Evolutionary conservation across 768 basidiomycete species (phyloP), one percentile per base, ranked within the genome.

Genomic region (Mycena amicta): DNA sequence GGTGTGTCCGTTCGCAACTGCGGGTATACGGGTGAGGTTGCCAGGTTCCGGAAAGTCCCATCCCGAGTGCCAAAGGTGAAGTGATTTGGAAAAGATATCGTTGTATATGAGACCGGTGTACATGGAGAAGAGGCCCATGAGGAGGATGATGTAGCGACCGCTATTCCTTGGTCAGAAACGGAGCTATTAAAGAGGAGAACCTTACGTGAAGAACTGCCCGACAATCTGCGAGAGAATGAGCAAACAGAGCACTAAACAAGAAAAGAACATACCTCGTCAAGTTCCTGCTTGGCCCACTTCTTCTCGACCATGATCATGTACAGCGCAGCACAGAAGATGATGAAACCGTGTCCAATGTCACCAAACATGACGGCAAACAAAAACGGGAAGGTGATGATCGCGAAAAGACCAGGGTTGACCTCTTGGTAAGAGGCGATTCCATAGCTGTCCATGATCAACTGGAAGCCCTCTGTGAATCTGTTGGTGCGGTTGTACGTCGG

Each of bases 301-400:
- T 82, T 86, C 75, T 99, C 97, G n/a, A 83, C 78, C 54, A 89
- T 55, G 69, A 98, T 93, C 92, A 98, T 94, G 57, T 83, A 86
- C 2, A 88, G 56, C 3, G 93, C 96, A 18, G 88, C 85, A 40
- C 82, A 68, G 62, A 90, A 81, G 66, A 92, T 90, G 68, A 98
- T 86, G 59, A 85, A 77, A 28, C 94, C 97, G 74, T 99, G 97
- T 3, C 97, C 97, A 68, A 98, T 92, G 74, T 99, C 97, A 67
- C 97, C 97, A 70, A 99, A 99, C 97, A 99, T 99, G 77, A 99
- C 93, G 4, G 94, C 96, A 67, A 98, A 99, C 64, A 99, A 75
- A 86, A 99, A 98, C 0, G 97, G 97, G 86, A 97, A 97, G 1
- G 95, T 97, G 65, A 90, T 78, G 64, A 92, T 78, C 0, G 93